A percentile compares a stretch with the other conserved stretches of the same genome.
Conservation (phyloP, 2,329 filamentous ascomycete genomes). For the Furcasterigmium sp. region DNA sequence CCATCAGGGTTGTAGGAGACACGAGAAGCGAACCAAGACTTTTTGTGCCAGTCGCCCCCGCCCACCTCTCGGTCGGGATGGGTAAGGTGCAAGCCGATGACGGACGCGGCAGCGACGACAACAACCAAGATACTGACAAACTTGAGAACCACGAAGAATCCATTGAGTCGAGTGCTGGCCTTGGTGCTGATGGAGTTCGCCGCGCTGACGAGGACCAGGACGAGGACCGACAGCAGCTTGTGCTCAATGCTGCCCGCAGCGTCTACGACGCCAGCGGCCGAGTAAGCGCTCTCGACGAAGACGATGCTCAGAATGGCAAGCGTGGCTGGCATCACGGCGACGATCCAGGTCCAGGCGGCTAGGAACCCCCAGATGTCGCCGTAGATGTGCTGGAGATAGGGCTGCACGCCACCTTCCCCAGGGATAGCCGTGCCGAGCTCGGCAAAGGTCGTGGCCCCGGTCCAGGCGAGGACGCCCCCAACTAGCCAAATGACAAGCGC, state of each 20-base stretch:
- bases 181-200: slow-evolving; percentile 53
- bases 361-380: slow-evolving; percentile 58
- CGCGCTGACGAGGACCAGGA: slow-evolving; percentile 39
- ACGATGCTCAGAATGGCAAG: slow-evolving; percentile 60
- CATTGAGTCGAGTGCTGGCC: slow-evolving; percentile 49
- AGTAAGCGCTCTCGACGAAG: slow-evolving; percentile 56
- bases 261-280: slow-evolving; percentile 41
- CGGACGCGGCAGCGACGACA: slow-evolving; percentile 42
- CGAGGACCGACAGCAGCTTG: slow-evolving; percentile 44
- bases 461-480: slow-evolving; percentile 58
- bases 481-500: slow-evolving; percentile 57
- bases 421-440: slow-evolving; percentile 60
- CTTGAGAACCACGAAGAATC: slow-evolving; percentile 50
- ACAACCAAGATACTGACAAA: slow-evolving; percentile 43
- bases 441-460: slow-evolving; percentile 55
- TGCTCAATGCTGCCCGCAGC: slow-evolving; percentile 36
- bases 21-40: slow-evolving; percentile 50
- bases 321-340: slow-evolving; percentile 59
- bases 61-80: slow-evolving; percentile 32
- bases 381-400: slow-evolving; percentile 56
- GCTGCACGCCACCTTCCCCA: slow-evolving; percentile 58
- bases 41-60: slow-evolving; percentile 45
- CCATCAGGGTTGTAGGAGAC: slow-evolving; percentile 45
- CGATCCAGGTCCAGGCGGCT: slow-evolving; percentile 61
- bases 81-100: slow-evolving; percentile 33